Percentiles rank a stretch among this genome's conserved stretches.
phyloP scores from a whole-genome alignment of 768 basidiomycete genomes.

The Termitomyces sp. region DNA sequence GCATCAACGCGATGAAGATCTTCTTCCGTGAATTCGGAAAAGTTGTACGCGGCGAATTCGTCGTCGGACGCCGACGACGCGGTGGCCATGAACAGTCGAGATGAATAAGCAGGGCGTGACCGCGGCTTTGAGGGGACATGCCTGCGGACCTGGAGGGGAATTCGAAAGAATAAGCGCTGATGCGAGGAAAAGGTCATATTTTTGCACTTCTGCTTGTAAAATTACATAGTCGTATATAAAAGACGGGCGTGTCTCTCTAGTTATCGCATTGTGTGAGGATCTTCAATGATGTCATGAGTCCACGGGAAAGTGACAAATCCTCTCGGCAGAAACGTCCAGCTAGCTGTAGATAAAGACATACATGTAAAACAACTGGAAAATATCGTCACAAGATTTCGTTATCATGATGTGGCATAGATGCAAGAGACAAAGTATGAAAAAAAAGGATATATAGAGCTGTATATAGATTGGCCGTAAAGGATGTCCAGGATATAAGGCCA shows the following conservation, averaged over 20 bases:
- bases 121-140: not conserved
- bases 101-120: not conserved
- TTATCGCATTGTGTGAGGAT: not conserved
- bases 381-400: constrained; percentile 4
- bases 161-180: not conserved
- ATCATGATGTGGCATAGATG: not conserved
- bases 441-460: not conserved
- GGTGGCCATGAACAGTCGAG: constrained; percentile 1
- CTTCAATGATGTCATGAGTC: not conserved
- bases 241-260: not conserved
- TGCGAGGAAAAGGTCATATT: not conserved
- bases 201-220: not conserved
- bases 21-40: constrained; percentile 53
- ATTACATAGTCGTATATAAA: not conserved
- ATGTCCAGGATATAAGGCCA: not conserved
- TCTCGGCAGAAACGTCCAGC: not conserved
- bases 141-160: not conserved
- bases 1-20: constrained; percentile 51
- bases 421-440: not conserved
- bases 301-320: not conserved
- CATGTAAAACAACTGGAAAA: not conserved
- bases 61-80: constrained; percentile 22
- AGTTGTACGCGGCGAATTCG: constrained; percentile 43
- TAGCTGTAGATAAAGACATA: not conserved
- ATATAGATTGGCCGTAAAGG: not conserved